Percentiles rank a stretch among this genome's conserved stretches.
Evolutionary conservation across 2,329 filamentous ascomycete species (phyloP).

Genomic region (Cladorrhinum sp.): DNA sequence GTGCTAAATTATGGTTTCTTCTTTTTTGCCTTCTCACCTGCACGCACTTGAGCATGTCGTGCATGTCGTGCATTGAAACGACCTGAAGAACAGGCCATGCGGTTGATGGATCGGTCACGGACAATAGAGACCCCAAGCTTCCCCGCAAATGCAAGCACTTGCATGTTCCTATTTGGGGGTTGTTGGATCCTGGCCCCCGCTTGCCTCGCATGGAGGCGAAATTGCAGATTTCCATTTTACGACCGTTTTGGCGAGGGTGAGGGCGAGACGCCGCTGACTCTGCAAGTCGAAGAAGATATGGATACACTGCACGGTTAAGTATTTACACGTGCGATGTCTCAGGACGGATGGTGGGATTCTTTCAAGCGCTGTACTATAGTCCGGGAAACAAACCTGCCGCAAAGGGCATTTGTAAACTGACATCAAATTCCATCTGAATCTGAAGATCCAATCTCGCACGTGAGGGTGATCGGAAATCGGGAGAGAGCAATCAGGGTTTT

Average conservation of each 20-base stretch:
- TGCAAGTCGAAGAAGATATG: neutral
- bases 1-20: neutral
- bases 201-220: conserved; percentile 1
- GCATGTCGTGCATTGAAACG: neutral
- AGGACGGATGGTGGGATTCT: neutral
- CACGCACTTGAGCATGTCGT: neutral
- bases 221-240: conserved; percentile 7
- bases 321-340: neutral
- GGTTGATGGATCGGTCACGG: too few relatives aligned
- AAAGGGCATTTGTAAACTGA: too few relatives aligned
- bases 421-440: neutral
- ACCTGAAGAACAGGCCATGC: neutral
- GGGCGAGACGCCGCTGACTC: neutral
- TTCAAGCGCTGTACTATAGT: too few relatives aligned
- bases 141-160: conserved; percentile 2
- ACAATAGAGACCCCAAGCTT: neutral
- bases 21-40: neutral
- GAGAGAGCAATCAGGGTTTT: neutral
- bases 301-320: neutral
- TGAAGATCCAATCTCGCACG: neutral
- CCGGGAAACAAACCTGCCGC: too few relatives aligned
- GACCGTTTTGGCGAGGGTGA: neutral
- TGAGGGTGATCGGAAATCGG: neutral
- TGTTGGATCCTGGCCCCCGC: neutral
- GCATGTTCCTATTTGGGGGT: neutral